Evolutionary conservation across 1,284 basidiomycete species (phyloP), one percentile per base, ranked within the genome.

Genomic region (Moesziomyces sp.): DNA sequence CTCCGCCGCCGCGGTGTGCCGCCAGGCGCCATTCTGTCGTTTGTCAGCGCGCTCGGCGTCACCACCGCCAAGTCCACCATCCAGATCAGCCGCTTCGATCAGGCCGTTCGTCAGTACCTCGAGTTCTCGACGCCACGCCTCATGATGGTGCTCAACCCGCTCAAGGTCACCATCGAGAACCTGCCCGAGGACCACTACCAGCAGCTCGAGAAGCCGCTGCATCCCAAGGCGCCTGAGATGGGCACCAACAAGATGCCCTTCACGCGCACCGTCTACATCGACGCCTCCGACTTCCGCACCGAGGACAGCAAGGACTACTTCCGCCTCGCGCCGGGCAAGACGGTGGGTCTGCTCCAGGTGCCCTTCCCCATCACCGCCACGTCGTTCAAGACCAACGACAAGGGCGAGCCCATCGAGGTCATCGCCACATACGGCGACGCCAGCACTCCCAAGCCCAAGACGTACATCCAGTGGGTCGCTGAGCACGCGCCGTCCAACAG

Each of bases 391-490:
- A 90, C 88, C 4, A 91, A 97, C 85, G 80, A 84, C 18, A 53
- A 56, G n/a, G 80, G 80, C 28, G 86, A 89, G 52, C 91, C 96
- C 10, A 87, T 87, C 5, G 93, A 96, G 85, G 88, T 99, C 49
- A 84, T 91, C 54, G 93, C 91, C 83, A 88, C 87, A 42, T 86
- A 94, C 30, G 71, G 74, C 19, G 82, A 80, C 35, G 84, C 87
- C 30, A 58, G 47, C 44, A 91, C 89, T 85, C 57, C 74, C 52
- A 98, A 97, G 84, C 92, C 94, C 34, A 97, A 97, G 85, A 91
- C 94, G 16, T 99, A 91, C 86, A 94, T 99, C 82, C 97, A 99
- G 84, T 99, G 97, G 97, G 93, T 99, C 18, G 94, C 93, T 46
- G 91, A 93, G 75, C 92, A 95, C 79, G 87, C 89, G 13, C 86